phyloP scores from a whole-genome alignment of 495 filamentous ascomycete species.

The Astrothelium macrocarpum region DNA sequence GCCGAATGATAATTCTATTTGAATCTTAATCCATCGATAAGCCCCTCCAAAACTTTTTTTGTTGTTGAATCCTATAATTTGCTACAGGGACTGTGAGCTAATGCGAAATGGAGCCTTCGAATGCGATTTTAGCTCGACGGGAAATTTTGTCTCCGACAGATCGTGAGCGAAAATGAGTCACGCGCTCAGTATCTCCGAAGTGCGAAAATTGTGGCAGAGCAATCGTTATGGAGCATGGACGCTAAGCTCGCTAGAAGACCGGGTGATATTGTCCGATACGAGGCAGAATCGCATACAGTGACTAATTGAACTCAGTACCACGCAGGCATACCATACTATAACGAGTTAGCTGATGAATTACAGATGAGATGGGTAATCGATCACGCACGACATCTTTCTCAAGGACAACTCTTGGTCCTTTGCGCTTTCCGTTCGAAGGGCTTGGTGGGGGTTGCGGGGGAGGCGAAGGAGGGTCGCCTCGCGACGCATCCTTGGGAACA shows the following conservation, averaged over 20 bases:
- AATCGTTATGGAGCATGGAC: background rate
- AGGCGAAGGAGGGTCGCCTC: slow-evolving; percentile 8
- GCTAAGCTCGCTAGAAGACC: background rate
- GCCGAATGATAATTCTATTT: background rate
- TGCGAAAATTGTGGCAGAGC: background rate
- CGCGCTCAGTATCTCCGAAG: background rate
- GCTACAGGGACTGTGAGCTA: background rate
- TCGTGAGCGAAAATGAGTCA: background rate
- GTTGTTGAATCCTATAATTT: background rate
- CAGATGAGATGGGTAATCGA: background rate
- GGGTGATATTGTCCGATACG: background rate
- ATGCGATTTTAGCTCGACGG: background rate
- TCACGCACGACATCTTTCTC: background rate
- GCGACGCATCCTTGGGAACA: background rate
- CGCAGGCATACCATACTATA: slow-evolving; percentile 6
- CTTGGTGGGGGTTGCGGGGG: slow-evolving; percentile 9
- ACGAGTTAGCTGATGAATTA: background rate
- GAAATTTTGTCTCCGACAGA: background rate
- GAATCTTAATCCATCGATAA: background rate
- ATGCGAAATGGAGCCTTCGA: background rate
- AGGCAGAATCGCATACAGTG: no score
- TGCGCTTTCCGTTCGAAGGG: background rate
- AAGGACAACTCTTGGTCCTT: background rate
- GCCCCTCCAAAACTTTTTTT: no score
- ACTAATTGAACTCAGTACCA: slow-evolving; percentile 11